Conservation (phyloP, 2,329 filamentous ascomycete species). For the Davidsoniella virescens region DNA sequence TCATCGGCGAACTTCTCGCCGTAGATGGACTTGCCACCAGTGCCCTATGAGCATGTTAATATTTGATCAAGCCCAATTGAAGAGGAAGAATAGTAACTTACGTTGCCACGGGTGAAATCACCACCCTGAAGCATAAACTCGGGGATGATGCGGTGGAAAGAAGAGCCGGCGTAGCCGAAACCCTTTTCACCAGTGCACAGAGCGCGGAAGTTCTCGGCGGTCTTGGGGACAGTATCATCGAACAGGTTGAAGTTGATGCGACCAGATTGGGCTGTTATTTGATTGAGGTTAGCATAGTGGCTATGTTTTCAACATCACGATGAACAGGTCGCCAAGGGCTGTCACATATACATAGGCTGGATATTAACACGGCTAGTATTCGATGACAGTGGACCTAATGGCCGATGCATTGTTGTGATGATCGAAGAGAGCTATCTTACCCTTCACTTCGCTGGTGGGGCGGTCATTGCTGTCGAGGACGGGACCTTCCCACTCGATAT, state of each 20-base stretch:
- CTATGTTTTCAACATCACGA: not conserved
- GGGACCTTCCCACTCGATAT: conserved; percentile 57
- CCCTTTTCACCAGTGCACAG: conserved; percentile 71
- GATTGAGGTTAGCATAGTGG: conserved; percentile 5
- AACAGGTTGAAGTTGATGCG: conserved; percentile 83
- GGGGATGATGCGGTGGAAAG: conserved; percentile 87
- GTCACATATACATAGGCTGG: no score
- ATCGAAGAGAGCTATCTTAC: conserved; percentile 30
- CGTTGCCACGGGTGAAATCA: conserved; percentile 86
- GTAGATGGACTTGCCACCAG: conserved; percentile 87
- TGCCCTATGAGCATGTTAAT: conserved; percentile 40
- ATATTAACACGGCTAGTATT: no score
- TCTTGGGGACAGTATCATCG: conserved; percentile 77
- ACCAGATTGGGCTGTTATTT: conserved; percentile 46
- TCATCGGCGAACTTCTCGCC: conserved; percentile 88
- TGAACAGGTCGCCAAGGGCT: not conserved
- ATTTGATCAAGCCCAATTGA: not conserved
- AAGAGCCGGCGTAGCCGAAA: conserved; percentile 66
- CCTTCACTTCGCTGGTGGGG: conserved; percentile 37
- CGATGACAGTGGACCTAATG: no score
- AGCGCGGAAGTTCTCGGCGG: conserved; percentile 66
- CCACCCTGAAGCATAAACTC: conserved; percentile 93
- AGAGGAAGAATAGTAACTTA: conserved; percentile 30
- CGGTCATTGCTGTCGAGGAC: conserved; percentile 44
- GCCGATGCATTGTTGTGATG: no score